phyloP scores from a whole-genome alignment of 257 asterid species.

The Anisodus tanguticus region DNA sequence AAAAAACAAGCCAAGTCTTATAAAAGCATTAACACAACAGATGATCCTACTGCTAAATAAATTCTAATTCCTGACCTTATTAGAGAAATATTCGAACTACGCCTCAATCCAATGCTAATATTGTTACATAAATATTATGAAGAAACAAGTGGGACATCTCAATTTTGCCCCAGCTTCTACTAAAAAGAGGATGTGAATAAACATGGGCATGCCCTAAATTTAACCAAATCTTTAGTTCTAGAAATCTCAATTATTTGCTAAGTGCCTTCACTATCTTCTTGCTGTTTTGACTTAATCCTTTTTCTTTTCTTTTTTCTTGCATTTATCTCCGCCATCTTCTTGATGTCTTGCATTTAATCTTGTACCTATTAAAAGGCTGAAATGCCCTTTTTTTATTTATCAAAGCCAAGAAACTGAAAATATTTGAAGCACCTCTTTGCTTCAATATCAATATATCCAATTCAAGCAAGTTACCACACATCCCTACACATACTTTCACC shows the following conservation, averaged over 20 bases:
- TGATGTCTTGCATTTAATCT: conserved; percentile 11
- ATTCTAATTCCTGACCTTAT: conserved; percentile 19
- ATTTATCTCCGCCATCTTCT: neutral
- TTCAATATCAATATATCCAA: neutral
- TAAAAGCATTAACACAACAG: neutral
- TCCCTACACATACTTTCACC: neutral
- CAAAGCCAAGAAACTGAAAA: neutral
- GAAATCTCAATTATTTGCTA: neutral
- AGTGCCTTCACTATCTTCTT: neutral
- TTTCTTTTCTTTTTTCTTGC: neutral
- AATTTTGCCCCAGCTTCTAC: conserved; percentile 8
- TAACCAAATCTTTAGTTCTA: conserved; percentile 9
- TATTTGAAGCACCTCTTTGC: conserved; percentile 6
- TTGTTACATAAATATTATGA: neutral
- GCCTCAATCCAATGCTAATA: conserved; percentile 5
- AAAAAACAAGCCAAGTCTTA: conserved; percentile 12
- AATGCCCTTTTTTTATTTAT: neutral
- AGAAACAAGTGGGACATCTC: neutral
- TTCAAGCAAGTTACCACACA: neutral
- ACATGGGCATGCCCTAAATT: conserved; percentile 21
- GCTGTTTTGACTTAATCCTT: neutral
- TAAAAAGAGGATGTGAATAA: conserved; percentile 1
- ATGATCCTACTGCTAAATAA: neutral
- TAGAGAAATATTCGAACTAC: neutral
- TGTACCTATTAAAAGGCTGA: neutral